Evolutionary conservation across 2,329 filamentous ascomycete genomes (phyloP), one percentile per base, ranked within the genome.

Genomic region (Elsinoe perseae): DNA sequence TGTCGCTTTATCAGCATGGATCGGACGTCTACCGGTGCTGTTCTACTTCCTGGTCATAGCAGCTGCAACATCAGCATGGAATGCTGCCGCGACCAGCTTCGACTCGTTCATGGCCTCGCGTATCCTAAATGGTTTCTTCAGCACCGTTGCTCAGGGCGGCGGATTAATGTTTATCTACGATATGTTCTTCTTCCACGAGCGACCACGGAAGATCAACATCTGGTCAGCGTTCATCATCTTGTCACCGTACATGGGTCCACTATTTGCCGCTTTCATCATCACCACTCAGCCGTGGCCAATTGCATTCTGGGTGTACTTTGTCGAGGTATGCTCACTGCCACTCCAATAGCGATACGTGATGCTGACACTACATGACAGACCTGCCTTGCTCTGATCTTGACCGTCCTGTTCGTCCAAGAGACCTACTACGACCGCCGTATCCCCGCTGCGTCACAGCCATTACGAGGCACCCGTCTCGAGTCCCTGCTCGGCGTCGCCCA

Each of bases 111-210:
- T 73, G 65, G 72, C 72, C 9, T 68, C 70, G 0, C 68, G 74
- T 1, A 72, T 74, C 23, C 62, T 76, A 4, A 74, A 75, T 52
- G 74, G 73, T 6, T 72, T 75, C 64, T 74, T 75, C 62, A 70
- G 66, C 7, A 73, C 68, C 3, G 71, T 72, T 2, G 66, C 69
- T 0, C 72, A 75, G 61, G 70, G 66, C 59, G 69, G 69, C 36
- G 73, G 72, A 2, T 65, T 75, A 28, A 73, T 73, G 69, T 73
- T 70, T 62, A 71, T 75, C 63, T 76, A 80, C 55, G 80, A 83
- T 64, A 72, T 81, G 57, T 83, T 80, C 69, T 82, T 80, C 69
- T 80, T 81, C 66, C 80, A 83, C 61, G 75, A 82, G 59, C 70
- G 77, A 32, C 64, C 70, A 3, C 57, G 64, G 8, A 64, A 65